Evolutionary conservation across 345 rosid genomes (phyloP).

Genomic region (Litchi chinensis): DNA sequence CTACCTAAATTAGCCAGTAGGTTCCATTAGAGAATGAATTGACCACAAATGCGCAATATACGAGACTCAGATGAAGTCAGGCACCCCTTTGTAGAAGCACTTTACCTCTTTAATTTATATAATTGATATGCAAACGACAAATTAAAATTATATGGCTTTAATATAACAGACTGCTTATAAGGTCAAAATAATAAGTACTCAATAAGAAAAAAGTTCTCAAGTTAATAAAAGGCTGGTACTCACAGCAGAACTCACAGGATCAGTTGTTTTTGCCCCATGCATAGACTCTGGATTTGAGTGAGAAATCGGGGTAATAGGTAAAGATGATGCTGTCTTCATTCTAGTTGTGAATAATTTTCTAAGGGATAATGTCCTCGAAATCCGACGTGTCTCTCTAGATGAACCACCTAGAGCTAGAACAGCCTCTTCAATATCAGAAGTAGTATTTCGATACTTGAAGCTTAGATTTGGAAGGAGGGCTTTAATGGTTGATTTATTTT

Average conservation of each 20-base stretch:
- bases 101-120: not conserved
- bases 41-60: not conserved
- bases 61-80: not conserved
- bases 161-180: not conserved
- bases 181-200: not conserved
- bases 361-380: conserved; percentile 63
- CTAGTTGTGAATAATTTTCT: conserved; percentile 59
- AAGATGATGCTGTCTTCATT: conserved; percentile 57
- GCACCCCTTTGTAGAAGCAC: not conserved
- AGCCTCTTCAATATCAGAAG: conserved; percentile 75
- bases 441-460: conserved; percentile 56
- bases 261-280: conserved; percentile 57
- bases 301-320: conserved; percentile 66
- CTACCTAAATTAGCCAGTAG: not conserved
- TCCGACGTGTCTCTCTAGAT: conserved; percentile 25
- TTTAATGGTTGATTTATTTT: conserved; percentile 52
- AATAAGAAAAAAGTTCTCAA: not conserved
- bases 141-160: not conserved
- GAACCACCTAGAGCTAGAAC: conserved; percentile 66
- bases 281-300: conserved; percentile 94
- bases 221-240: conserved; percentile 23
- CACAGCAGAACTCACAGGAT: conserved; percentile 46
- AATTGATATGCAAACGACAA: not conserved
- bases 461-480: conserved; percentile 74
- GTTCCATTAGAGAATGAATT: not conserved